These are phyloP conservation scores for Erythrobasidium yunnanense DNA, from an alignment of 768 basidiomycete genomes.

Conservation along the genomic window DNA sequence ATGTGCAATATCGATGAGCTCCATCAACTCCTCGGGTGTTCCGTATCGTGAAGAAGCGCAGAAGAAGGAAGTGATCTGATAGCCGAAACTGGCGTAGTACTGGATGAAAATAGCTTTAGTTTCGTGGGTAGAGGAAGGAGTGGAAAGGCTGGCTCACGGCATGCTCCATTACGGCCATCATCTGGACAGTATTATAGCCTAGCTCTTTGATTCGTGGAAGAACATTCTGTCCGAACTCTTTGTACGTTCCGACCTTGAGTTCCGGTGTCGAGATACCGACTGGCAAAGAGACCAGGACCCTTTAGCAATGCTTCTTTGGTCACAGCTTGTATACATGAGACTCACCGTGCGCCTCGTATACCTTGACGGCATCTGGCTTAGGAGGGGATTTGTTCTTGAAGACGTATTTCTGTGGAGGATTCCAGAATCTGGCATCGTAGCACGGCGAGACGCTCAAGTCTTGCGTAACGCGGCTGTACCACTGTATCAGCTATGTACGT, in stretches of 20 bases:
- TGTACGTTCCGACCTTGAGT: conserved; percentile 79
- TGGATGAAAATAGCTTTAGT: too few species aligned
- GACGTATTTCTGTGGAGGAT: conserved; percentile 77
- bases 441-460: conserved; percentile 76
- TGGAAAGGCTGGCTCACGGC: conserved; percentile 44
- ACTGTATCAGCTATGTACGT: not conserved
- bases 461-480: conserved; percentile 70
- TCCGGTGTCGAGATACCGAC: conserved; percentile 92
- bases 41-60: conserved; percentile 94
- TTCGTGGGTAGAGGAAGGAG: too few species aligned
- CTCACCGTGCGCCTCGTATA: conserved; percentile 81
- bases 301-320: too few species aligned
- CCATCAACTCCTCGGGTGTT: conserved; percentile 86
- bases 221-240: conserved; percentile 76
- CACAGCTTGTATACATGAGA: too few species aligned
- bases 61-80: conserved; percentile 96
- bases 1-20: conserved; percentile 89
- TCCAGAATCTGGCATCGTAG: conserved; percentile 98
- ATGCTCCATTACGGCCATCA: conserved; percentile 98
- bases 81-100: conserved; percentile 61
- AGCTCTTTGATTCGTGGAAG: conserved; percentile 79
- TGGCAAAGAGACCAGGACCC: conserved; percentile 21
- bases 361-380: conserved; percentile 57
- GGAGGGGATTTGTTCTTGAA: conserved; percentile 70
- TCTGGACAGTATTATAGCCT: conserved; percentile 92